Evolutionary conservation across 495 filamentous ascomycete genomes (phyloP).

Genomic region (Daldinia childiae): DNA sequence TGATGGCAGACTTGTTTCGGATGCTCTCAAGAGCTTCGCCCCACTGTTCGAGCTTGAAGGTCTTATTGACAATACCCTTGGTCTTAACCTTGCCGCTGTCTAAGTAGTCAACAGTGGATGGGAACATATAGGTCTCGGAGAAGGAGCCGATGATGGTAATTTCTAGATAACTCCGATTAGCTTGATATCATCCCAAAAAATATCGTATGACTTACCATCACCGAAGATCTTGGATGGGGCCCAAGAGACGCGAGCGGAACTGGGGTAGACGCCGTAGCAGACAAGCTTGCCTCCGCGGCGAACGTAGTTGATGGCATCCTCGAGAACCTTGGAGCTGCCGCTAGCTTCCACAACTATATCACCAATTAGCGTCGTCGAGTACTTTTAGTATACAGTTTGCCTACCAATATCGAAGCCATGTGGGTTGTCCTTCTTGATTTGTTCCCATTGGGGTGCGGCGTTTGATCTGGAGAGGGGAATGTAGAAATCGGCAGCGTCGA

Average conservation of each 20-base stretch:
- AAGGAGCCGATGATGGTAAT: slow-evolving; percentile 77
- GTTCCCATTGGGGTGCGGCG: slow-evolving; percentile 64
- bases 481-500: slow-evolving; percentile 73
- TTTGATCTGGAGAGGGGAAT: slow-evolving; percentile 67
- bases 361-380: slow-evolving; percentile 16
- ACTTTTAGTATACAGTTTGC: slow-evolving; percentile 32
- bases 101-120: slow-evolving; percentile 74
- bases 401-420: slow-evolving; percentile 76
- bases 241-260: slow-evolving; percentile 68
- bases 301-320: slow-evolving; percentile 75
- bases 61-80: slow-evolving; percentile 64
- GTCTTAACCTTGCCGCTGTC: slow-evolving; percentile 72
- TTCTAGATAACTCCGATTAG: slow-evolving; percentile 52
- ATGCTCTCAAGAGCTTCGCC: slow-evolving; percentile 64
- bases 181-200: slow-evolving; percentile 38
- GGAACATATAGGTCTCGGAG: slow-evolving; percentile 78
- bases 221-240: slow-evolving; percentile 70
- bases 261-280: slow-evolving; percentile 71
- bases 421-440: slow-evolving; percentile 71
- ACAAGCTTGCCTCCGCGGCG: slow-evolving; percentile 74
- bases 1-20: slow-evolving; percentile 74
- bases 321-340: slow-evolving; percentile 71
- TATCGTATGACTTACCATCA: slow-evolving; percentile 41
- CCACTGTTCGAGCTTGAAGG: slow-evolving; percentile 62
- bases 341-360: slow-evolving; percentile 62